Percentiles rank a stretch among this genome's conserved stretches.
phyloP scores from a whole-genome alignment of 1,284 basidiomycete genomes.

The Trichosporon sp. region DNA sequence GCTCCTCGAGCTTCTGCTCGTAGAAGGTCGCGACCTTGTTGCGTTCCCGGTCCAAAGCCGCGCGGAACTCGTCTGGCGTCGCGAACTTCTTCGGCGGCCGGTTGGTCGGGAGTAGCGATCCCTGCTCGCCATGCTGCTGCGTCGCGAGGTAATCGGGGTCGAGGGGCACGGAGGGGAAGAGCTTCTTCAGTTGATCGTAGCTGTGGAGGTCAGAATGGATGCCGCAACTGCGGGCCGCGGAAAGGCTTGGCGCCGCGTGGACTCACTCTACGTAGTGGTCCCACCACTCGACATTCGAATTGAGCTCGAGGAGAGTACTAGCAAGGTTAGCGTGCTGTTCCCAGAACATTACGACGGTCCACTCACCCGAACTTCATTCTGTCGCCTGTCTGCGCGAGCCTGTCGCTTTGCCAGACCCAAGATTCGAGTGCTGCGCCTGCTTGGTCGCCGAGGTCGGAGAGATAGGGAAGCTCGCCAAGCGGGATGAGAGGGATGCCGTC shows the following conservation, averaged over 20 bases:
- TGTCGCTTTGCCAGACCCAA: slow-evolving; percentile 44
- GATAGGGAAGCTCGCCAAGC: slow-evolving; percentile 9
- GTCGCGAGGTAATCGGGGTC: slow-evolving; percentile 51
- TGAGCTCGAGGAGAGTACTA: slow-evolving; percentile 81
- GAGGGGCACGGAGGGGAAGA: slow-evolving; percentile 55
- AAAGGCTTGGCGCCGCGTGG: slow-evolving; percentile 1
- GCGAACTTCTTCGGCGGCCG: slow-evolving; percentile 58
- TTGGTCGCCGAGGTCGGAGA: slow-evolving; percentile 3
- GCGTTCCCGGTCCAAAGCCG: slow-evolving; percentile 79
- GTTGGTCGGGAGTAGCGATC: slow-evolving; percentile 51
- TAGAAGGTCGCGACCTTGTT: slow-evolving; percentile 84
- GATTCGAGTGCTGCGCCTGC: neutral
- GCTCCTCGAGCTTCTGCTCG: slow-evolving; percentile 70
- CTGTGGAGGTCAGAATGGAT: slow-evolving; percentile 53
- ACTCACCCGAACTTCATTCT: slow-evolving; percentile 59
- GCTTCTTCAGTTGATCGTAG: slow-evolving; percentile 84
- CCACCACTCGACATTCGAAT: slow-evolving; percentile 92
- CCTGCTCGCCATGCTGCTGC: slow-evolving; percentile 69
- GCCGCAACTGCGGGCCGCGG: neutral
- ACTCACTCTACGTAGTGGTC: slow-evolving; percentile 76
- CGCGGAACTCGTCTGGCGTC: slow-evolving; percentile 66
- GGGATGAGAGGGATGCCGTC: slow-evolving; percentile 26
- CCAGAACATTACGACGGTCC: neutral
- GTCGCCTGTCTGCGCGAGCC: slow-evolving; percentile 39
- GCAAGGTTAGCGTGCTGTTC: neutral